A percentile compares a stretch with the other conserved stretches of the same genome.
Conservation (phyloP, 2,329 filamentous ascomycete species). For the Penicillium concentricum region DNA sequence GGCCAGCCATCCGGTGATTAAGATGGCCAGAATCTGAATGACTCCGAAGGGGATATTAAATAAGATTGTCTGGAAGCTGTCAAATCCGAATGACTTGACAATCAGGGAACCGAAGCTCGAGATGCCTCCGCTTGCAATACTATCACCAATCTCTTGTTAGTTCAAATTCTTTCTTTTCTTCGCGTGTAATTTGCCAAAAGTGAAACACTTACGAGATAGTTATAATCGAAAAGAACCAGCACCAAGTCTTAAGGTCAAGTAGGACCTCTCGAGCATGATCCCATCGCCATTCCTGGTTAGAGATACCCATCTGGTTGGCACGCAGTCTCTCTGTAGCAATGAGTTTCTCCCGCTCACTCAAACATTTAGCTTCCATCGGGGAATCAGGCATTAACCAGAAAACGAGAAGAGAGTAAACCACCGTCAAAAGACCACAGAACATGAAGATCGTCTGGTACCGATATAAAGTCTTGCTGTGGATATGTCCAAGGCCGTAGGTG, state of each 20-base stretch:
- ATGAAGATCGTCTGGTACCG: slow-evolving; percentile 52
- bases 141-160: slow-evolving; percentile 1
- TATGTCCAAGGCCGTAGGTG: slow-evolving; percentile 60
- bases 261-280: slow-evolving; percentile 45
- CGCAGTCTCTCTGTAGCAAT: slow-evolving; percentile 56
- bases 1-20: slow-evolving; percentile 39
- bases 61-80: slow-evolving; percentile 41
- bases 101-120: slow-evolving; percentile 43
- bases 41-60: slow-evolving; percentile 45
- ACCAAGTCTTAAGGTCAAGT: slow-evolving; percentile 38
- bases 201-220: slow-evolving; percentile 21
- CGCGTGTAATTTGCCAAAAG: background rate
- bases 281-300: slow-evolving; percentile 53
- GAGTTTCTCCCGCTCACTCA: slow-evolving; percentile 20
- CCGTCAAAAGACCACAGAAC: slow-evolving; percentile 54
- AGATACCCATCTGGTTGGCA: slow-evolving; percentile 56
- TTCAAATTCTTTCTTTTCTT: background rate
- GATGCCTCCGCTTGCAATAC: slow-evolving; percentile 42
- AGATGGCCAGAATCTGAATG: slow-evolving; percentile 40
- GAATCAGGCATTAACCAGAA: slow-evolving; percentile 53
- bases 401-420: slow-evolving; percentile 49
- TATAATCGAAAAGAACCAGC: slow-evolving; percentile 31
- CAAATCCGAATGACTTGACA: slow-evolving; percentile 44
- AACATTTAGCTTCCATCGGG: slow-evolving; percentile 52
- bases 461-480: slow-evolving; percentile 47